phyloP scores from a whole-genome alignment of 345 rosid species.

The Hirschfeldia incana region DNA sequence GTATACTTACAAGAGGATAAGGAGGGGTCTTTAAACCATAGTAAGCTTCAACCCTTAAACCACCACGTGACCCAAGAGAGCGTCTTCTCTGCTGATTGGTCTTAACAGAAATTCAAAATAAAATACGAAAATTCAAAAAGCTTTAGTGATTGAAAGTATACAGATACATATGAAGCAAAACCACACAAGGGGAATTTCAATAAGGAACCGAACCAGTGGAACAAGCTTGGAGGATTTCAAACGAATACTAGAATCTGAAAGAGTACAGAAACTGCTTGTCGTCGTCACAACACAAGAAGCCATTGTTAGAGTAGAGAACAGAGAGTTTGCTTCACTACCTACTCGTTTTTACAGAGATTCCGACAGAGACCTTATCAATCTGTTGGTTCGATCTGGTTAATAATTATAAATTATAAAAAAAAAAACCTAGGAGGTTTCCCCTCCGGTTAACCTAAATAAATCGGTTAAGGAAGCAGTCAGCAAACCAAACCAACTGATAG shows the following conservation, averaged over 20 bases:
- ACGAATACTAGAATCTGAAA: constrained; percentile 34
- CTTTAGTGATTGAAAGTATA: constrained; percentile 19
- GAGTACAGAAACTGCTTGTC: constrained; percentile 20
- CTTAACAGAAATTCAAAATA: constrained; percentile 15
- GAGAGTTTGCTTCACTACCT: constrained; percentile 2
- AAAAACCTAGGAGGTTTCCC: neutral
- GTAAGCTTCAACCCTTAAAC: constrained; percentile 59
- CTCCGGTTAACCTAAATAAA: constrained; percentile 10
- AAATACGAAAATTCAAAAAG: constrained; percentile 24
- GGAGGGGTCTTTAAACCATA: constrained; percentile 85
- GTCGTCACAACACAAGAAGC: constrained; percentile 33
- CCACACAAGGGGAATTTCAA: neutral
- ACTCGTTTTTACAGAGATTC: constrained; percentile 12
- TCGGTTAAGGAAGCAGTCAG: neutral
- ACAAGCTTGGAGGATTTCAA: constrained; percentile 30
- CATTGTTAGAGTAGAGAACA: constrained; percentile 26
- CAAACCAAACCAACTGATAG: too few species aligned
- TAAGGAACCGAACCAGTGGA: constrained; percentile 27
- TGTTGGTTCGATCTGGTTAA: constrained; percentile 18
- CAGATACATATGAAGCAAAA: neutral
- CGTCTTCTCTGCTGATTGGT: constrained; percentile 42
- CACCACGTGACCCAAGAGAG: constrained; percentile 39
- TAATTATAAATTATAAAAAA: neutral
- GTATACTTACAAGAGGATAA: constrained; percentile 66
- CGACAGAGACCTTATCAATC: constrained; percentile 30